Percentiles rank a stretch among this genome's conserved stretches.
phyloP scores from a whole-genome alignment of 257 asterid genomes.

The Plectranthus barbatus region DNA sequence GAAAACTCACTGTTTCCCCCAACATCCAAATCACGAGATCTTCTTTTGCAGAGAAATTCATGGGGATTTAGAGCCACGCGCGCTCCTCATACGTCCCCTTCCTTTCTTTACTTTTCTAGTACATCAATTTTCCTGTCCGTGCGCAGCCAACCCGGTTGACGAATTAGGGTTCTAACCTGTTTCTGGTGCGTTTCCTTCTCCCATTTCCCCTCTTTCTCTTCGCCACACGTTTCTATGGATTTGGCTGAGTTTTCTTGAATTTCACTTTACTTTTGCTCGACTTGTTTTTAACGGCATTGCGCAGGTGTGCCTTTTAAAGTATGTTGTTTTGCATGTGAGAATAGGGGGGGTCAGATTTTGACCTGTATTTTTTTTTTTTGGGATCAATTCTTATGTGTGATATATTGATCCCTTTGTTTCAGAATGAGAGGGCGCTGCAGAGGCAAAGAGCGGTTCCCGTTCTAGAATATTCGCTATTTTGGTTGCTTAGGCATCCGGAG shows the following conservation, averaged over 20 bases:
- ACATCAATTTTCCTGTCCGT: too few species aligned
- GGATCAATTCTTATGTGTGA: too few species aligned
- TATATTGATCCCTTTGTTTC: too few species aligned
- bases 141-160: too few species aligned
- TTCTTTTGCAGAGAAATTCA: conserved; percentile 6
- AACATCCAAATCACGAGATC: conserved; percentile 24
- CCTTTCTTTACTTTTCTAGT: too few species aligned
- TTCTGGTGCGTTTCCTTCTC: conserved; percentile 20
- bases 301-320: not conserved
- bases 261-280: not conserved
- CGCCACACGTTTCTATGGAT: not conserved
- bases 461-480: not conserved
- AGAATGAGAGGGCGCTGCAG: too few species aligned
- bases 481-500: not conserved
- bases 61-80: too few species aligned
- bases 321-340: not conserved
- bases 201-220: not conserved
- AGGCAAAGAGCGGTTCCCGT: not conserved
- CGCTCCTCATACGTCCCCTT: too few species aligned
- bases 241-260: not conserved
- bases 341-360: too few species aligned
- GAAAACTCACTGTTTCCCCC: too few species aligned
- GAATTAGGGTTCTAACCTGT: conserved; percentile 9
- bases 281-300: conserved; percentile 1
- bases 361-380: too few species aligned